phyloP scores from a whole-genome alignment of 352 stramenopile genomes.

The Pythium grandisporangium region DNA sequence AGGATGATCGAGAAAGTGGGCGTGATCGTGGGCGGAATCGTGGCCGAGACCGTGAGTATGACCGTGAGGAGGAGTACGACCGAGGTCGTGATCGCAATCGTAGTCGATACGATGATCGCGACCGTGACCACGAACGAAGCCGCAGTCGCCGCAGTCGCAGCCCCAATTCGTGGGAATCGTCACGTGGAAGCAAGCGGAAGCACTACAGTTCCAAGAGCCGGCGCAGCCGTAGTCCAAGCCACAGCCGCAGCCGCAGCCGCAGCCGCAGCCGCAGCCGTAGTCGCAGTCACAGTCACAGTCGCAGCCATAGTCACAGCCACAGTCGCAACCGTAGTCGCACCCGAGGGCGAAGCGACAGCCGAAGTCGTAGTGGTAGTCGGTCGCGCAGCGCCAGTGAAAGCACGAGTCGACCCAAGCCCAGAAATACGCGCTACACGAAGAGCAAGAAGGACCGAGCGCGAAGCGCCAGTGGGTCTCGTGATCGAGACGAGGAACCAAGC shows the following conservation, averaged over 20 bases:
- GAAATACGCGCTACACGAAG: no score
- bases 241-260: slow-evolving; percentile 13
- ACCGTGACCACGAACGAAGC: slow-evolving; percentile 1
- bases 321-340: no score
- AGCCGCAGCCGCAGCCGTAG: no score
- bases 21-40: slow-evolving; percentile 13
- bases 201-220: slow-evolving; percentile 24
- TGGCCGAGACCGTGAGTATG: slow-evolving; percentile 12
- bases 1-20: slow-evolving; percentile 17
- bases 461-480: slow-evolving; percentile 6
- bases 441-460: slow-evolving; percentile 5
- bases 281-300: no score
- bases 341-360: no score
- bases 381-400: no score
- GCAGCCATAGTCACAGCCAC: no score
- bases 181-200: slow-evolving; percentile 24
- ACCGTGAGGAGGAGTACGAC: slow-evolving; percentile 2
- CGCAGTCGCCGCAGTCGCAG: slow-evolving; percentile 18
- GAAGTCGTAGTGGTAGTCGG: no score
- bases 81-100: slow-evolving; percentile 18
- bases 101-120: slow-evolving; percentile 1
- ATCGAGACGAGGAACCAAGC: slow-evolving; percentile 1
- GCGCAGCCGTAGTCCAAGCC: slow-evolving; percentile 28
- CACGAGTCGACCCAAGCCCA: no score
- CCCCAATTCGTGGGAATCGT: slow-evolving; percentile 17